phyloP scores from a whole-genome alignment of 2,329 filamentous ascomycete genomes.

The Myriosclerotinia curreyana region DNA sequence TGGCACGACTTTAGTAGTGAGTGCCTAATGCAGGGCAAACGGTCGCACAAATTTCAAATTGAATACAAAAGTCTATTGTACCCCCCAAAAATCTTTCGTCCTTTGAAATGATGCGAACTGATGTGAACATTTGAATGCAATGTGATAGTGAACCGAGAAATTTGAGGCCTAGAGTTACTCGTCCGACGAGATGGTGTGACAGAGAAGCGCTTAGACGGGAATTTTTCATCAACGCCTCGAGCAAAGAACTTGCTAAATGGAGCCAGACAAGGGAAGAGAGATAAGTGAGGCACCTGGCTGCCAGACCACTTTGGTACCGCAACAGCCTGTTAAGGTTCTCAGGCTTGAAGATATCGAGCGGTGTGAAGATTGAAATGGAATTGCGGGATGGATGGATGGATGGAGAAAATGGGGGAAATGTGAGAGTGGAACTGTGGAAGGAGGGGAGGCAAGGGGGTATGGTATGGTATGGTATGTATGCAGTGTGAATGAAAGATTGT shows the following conservation, averaged over 20 bases:
- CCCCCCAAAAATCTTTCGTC: not conserved
- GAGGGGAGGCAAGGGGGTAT: not conserved
- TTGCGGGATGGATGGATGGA: not conserved
- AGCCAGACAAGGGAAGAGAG: not conserved
- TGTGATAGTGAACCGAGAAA: not conserved
- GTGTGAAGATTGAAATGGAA: not conserved
- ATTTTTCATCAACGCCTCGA: not conserved
- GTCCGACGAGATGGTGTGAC: not conserved
- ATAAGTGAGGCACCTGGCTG: not conserved
- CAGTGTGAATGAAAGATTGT: too few relatives aligned
- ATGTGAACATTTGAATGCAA: not conserved
- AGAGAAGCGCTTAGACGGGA: not conserved
- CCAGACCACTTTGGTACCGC: constrained; percentile 6
- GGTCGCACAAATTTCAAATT: constrained; percentile 1
- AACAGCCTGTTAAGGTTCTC: not conserved
- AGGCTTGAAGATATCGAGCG: constrained; percentile 1
- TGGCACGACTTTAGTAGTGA: constrained; percentile 12
- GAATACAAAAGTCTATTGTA: constrained; percentile 7
- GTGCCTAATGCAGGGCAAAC: not conserved
- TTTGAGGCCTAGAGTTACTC: constrained; percentile 6
- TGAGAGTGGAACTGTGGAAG: too few relatives aligned
- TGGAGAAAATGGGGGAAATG: not conserved
- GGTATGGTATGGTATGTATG: too few relatives aligned
- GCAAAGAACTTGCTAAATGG: not conserved
- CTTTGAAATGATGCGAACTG: constrained; percentile 7